A percentile compares a stretch with the other conserved stretches of the same genome.
Conservation (phyloP, 2,329 filamentous ascomycete genomes). For the Zymoseptoria passerinii region DNA sequence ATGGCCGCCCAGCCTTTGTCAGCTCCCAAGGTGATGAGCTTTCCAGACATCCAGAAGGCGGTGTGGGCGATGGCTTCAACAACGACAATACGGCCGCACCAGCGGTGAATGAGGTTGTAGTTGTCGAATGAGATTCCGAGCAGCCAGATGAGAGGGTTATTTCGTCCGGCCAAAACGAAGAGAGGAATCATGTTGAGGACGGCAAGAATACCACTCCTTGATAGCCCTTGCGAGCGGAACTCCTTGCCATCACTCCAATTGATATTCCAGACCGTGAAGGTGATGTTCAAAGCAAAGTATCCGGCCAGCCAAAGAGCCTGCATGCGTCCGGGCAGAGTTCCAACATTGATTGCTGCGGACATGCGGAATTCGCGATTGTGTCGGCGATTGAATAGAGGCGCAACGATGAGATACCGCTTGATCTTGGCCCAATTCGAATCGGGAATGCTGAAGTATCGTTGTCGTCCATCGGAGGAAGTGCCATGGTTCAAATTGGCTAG, state of each 20-base stretch:
- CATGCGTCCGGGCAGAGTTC: conserved; percentile 42
- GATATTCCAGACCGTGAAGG: conserved; percentile 47
- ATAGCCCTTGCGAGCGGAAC: conserved; percentile 60
- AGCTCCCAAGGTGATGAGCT: conserved; percentile 32
- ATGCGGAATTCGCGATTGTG: conserved; percentile 47
- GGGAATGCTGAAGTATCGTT: conserved; percentile 66
- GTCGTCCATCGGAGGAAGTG: conserved; percentile 40
- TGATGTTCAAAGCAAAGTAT: conserved; percentile 43
- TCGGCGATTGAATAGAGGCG: conserved; percentile 40
- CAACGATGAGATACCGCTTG: conserved; percentile 40
- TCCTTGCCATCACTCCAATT: conserved; percentile 52
- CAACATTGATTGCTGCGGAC: conserved; percentile 41
- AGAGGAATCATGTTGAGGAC: conserved; percentile 72
- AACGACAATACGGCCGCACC: conserved; percentile 68
- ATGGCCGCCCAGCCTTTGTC: conserved; percentile 45
- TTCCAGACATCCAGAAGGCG: conserved; percentile 47
- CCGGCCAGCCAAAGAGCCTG: conserved; percentile 41
- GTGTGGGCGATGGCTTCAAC: conserved; percentile 61
- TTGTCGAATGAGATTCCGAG: conserved; percentile 72
- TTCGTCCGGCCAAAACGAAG: conserved; percentile 65
- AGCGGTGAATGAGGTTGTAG: conserved; percentile 73
- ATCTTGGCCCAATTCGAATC: conserved; percentile 42
- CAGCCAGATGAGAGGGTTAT: conserved; percentile 67
- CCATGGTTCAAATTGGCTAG: conserved; percentile 71
- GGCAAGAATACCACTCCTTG: conserved; percentile 61